A percentile compares a stretch with the other conserved stretches of the same genome.
Conservation (phyloP, 2,329 filamentous ascomycete species). For the Daldinia eschscholtzii region DNA sequence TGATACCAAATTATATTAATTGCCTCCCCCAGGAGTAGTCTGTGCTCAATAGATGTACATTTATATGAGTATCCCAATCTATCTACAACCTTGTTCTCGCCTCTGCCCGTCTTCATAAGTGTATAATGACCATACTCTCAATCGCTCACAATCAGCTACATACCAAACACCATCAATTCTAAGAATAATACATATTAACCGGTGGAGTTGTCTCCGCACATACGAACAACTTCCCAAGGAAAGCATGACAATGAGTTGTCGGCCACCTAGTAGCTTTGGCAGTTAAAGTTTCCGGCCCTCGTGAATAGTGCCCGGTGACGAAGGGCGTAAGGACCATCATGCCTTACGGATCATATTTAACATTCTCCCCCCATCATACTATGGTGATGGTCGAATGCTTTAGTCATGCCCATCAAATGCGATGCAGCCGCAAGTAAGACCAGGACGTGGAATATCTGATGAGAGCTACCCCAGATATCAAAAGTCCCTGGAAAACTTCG, state of each 20-base stretch:
- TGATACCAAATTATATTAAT: background rate
- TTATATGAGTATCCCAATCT: background rate
- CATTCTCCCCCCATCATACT: conserved; percentile 67
- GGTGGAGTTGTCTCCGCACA: background rate
- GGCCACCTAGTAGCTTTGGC: background rate
- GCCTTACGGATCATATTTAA: conserved; percentile 28
- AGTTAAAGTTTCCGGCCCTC: background rate
- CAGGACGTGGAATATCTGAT: conserved; percentile 95
- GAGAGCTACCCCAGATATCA: conserved; percentile 92
- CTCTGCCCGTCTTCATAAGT: background rate
- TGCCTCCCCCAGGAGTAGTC: background rate
- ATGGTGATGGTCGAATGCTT: conserved; percentile 90
- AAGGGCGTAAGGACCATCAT: background rate
- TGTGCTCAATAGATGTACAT: background rate
- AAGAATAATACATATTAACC: background rate
- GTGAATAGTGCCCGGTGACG: background rate
- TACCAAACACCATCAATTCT: background rate
- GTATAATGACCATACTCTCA: background rate
- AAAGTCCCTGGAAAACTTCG: conserved; percentile 80
- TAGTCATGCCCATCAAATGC: conserved; percentile 84
- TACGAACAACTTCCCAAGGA: background rate
- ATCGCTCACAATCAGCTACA: background rate
- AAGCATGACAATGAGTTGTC: background rate
- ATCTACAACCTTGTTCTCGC: background rate
- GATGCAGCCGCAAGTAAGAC: conserved; percentile 85